These are phyloP conservation scores for Miscanthus lutarioriparius DNA, from an alignment of 176 grass and related monocot species.

Conservation along the genomic window DNA sequence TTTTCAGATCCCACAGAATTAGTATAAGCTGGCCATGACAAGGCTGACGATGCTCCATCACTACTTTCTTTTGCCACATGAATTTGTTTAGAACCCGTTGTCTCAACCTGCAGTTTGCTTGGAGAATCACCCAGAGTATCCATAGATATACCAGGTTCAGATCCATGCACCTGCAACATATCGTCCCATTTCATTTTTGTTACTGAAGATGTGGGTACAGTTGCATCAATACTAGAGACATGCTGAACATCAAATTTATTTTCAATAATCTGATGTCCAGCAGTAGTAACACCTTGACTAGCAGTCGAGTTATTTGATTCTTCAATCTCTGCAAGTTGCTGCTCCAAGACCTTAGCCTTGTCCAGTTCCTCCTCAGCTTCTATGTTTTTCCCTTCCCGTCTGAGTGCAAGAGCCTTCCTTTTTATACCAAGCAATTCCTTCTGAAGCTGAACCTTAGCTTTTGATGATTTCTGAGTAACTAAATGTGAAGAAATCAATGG, in stretches of 20 bases:
- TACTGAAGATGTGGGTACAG: background rate
- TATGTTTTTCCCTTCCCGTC: conserved; percentile 66
- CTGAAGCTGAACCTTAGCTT: conserved; percentile 75
- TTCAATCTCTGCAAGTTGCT: conserved; percentile 66
- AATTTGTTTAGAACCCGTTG: background rate
- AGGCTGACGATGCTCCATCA: background rate
- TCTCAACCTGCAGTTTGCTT: conserved; percentile 8
- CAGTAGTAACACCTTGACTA: conserved; percentile 27
- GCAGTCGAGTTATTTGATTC: conserved; percentile 2
- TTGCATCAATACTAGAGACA: conserved; percentile 10
- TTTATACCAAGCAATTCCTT: conserved; percentile 85
- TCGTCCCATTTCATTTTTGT: background rate
- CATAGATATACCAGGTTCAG: background rate
- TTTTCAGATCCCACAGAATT: conserved; percentile 28
- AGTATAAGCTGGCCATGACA: conserved; percentile 13
- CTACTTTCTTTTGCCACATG: background rate
- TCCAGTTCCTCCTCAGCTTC: conserved; percentile 85
- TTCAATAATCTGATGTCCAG: conserved; percentile 20
- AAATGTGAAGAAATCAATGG: conserved; percentile 26
- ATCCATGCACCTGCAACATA: background rate
- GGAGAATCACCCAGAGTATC: conserved; percentile 9
- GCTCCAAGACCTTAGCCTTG: conserved; percentile 79
- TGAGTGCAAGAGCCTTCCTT: conserved; percentile 80
- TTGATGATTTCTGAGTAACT: conserved; percentile 45
- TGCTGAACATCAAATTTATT: conserved; percentile 21